Evolutionary conservation across 106 monocot genomes (phyloP), one percentile per base, ranked within the genome.

Genomic region (Platanthera guangdongensis): DNA sequence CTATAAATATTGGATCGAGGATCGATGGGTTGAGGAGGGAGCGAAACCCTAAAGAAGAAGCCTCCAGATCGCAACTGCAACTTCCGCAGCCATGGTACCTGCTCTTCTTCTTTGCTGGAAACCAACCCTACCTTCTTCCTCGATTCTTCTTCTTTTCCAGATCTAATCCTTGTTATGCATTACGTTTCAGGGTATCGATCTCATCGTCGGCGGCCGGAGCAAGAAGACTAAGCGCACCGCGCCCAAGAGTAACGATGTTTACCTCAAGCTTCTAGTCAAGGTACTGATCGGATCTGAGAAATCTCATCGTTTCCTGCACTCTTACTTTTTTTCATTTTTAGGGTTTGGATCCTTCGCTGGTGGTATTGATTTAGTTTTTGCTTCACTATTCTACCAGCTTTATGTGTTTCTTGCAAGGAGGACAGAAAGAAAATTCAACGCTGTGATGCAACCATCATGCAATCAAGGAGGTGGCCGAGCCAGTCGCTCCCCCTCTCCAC

Each of bases 181-280:
- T 32, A 1, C 32, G 32, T 32, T 32, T 13, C 51, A 88, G 95
- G 95, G 95, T 85, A 95, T 95, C 78, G 92, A 95, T 78, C 85
- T 95, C 71, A 73, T 92, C 52, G 95, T 92, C 73, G 95, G 95
- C 4, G 95, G 95, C 12, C 80, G 86, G 84, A 92, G 83, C 88
- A 95, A 95, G 90, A 95, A 87, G 88, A 81, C 86, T 32, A 90
- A 85, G 85, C 95, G 95, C 77, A 92, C 92, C 2, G 86, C 86
- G 57, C 90, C 95, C 22, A 90, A 80, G 76, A 92, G 92, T 67
- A 83, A 95, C 67, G 95, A 95, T 86, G 80, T 95, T 39, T 95
- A 95, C 77, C 95, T 95, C 47, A 95, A 95, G 83, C 92, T 95
- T 57, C 86, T 95, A 54, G 87, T 95, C 63, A 95, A 95, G 92